Evolutionary conservation across 352 stramenopile genomes (phyloP).

Genomic region (Lagenidium giganteum): DNA sequence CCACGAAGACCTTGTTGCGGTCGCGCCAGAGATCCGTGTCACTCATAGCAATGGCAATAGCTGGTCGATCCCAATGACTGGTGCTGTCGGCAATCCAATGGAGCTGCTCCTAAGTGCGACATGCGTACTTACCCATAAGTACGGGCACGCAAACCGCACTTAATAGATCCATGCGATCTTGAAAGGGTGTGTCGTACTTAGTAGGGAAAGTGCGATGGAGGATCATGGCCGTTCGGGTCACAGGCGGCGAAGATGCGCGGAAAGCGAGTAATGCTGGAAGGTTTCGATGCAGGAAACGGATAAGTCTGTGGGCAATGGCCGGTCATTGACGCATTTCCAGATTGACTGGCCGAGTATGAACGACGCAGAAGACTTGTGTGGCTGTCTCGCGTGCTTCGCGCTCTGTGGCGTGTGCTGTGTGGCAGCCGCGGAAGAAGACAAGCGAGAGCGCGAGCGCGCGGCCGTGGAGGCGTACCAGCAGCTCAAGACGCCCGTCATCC

Average conservation of each 20-base stretch:
- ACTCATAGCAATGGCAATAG: slow-evolving; percentile 22
- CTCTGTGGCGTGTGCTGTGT: slow-evolving; percentile 77
- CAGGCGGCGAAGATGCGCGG: not conserved
- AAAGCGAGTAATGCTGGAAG: not conserved
- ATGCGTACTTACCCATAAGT: slow-evolving; percentile 2
- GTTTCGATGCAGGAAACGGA: not conserved
- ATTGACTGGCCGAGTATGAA: slow-evolving; percentile 34
- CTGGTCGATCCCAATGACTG: not conserved
- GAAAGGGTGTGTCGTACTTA: slow-evolving; percentile 3
- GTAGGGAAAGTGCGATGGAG: too few species aligned
- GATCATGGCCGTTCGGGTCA: not conserved
- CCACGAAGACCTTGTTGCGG: slow-evolving; percentile 86
- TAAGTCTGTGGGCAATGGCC: not conserved
- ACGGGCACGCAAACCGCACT: not conserved
- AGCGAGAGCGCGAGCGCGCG: slow-evolving; percentile 63
- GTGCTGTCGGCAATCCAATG: slow-evolving; percentile 1
- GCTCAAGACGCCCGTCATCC: slow-evolving; percentile 56
- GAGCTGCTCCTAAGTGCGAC: slow-evolving; percentile 12
- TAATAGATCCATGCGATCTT: slow-evolving; percentile 2
- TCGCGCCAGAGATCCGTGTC: slow-evolving; percentile 77
- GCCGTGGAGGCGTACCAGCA: slow-evolving; percentile 23
- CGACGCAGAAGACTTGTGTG: slow-evolving; percentile 71
- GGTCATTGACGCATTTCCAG: not conserved
- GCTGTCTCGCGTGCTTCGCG: slow-evolving; percentile 60
- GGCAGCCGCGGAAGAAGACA: slow-evolving; percentile 73